phyloP scores from a whole-genome alignment of 2,329 filamentous ascomycete species.

The Apiospora kogelbergensis region DNA sequence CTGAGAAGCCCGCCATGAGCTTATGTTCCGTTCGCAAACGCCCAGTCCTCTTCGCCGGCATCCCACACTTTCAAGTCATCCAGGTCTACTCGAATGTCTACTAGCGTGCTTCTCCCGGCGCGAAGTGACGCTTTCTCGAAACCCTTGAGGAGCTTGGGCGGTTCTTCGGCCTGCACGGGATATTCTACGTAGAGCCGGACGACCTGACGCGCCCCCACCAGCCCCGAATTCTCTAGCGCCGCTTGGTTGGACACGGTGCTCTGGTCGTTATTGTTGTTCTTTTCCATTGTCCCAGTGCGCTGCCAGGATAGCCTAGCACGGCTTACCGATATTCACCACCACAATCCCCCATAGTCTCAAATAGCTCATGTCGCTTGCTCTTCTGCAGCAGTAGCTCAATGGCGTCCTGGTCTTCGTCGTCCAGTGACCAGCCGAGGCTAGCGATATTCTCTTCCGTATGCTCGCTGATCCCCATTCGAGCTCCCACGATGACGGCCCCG shows the following conservation, averaged over 20 bases:
- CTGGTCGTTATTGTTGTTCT: slow-evolving; percentile 43
- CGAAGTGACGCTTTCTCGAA: slow-evolving; percentile 62
- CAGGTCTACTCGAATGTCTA: slow-evolving; percentile 42
- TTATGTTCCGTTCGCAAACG: slow-evolving; percentile 37
- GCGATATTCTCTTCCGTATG: slow-evolving; percentile 28
- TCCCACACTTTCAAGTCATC: slow-evolving; percentile 45
- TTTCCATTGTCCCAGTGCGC: slow-evolving; percentile 34
- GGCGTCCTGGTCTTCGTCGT: slow-evolving; percentile 22
- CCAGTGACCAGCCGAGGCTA: slow-evolving; percentile 26
- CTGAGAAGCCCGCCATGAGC: slow-evolving; percentile 41
- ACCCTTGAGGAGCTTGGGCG: slow-evolving; percentile 57
- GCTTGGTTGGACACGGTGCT: slow-evolving; percentile 48
- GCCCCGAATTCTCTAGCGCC: slow-evolving; percentile 53
- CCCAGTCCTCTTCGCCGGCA: slow-evolving; percentile 46
- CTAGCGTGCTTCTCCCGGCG: slow-evolving; percentile 58
- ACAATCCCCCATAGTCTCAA: slow-evolving; percentile 30
- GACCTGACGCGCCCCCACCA: slow-evolving; percentile 51
- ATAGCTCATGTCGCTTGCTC: slow-evolving; percentile 21
- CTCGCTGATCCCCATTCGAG: slow-evolving; percentile 28
- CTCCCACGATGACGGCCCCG: slow-evolving; percentile 35
- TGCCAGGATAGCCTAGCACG: background rate
- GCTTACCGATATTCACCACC: slow-evolving; percentile 29
- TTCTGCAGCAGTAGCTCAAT: slow-evolving; percentile 25
- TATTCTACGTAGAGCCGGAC: slow-evolving; percentile 56
- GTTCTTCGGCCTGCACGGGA: slow-evolving; percentile 37